Evolutionary conservation across 176 grass and related monocot species (phyloP), one percentile per base, ranked within the genome.

Genomic region (Neostapfia colusana): DNA sequence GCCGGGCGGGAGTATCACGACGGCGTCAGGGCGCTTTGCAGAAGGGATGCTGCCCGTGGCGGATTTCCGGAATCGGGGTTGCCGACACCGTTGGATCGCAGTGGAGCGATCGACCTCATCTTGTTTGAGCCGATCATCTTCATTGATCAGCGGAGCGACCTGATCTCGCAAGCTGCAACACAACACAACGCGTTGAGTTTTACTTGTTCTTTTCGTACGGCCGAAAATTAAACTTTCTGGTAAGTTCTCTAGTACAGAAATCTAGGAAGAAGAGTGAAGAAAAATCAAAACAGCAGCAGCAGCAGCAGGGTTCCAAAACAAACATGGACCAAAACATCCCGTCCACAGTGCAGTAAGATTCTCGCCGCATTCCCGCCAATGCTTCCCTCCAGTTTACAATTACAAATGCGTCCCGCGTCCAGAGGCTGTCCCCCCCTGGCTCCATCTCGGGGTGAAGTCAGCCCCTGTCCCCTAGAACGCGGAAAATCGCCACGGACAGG

Each of bases 401-500:
- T 34, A 51, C 60, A 78, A 78, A 50, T 40, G 61, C 35, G 42
- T 28, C 41, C 44, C 49, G 69, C 54, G 34, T 70, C 78, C 71
- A 43, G 43, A 26, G 59, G 38, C 62, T 74, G 67, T 25, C 35
- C 41, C 73, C 83, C 45, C 71, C 67, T n/a, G 72, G 68, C 65
- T 75, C 77, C 77, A 44, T 84, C 73, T 56, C 35, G 54, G 39
- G 18, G 54, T 45, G 59, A 43, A 83, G 74, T 85, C 85, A 83
- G 78, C 77, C 76, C 80, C 1, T 84, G 78, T 78, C 67, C 73
- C 72, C 81, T 56, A 17, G 25, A 69, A 28, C 31, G 27, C n/a
- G 51, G 63, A 21, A 79, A 79, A 34, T 31, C 5, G 77, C 59
- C 74, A 15, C 27, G 59, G 58, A 40, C 57, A 12, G 55, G 37